Percentiles rank a stretch among this genome's conserved stretches.
Conservation (phyloP, 2,329 filamentous ascomycete species). For the Clarireedia monteithiana region DNA sequence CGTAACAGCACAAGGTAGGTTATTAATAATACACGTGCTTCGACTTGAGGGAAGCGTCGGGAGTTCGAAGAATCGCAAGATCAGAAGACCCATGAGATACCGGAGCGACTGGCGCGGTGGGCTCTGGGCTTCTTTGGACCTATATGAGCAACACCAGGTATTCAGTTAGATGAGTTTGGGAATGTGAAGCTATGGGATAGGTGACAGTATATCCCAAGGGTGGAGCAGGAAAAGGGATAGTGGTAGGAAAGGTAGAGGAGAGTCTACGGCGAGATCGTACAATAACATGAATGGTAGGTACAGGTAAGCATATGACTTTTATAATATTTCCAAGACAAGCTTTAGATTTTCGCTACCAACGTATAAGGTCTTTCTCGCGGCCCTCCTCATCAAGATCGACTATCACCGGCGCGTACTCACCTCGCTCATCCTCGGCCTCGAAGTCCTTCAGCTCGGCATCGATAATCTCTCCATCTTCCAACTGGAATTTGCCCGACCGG, state of each 20-base stretch:
- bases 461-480: conserved; percentile 44
- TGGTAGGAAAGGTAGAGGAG: background rate
- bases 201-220: too few species aligned
- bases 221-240: background rate
- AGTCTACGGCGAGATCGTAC: background rate
- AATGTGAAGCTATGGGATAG: background rate
- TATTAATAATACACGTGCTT: background rate
- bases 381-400: conserved; percentile 29
- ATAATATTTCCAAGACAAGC: background rate
- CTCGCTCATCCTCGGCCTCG: conserved; percentile 41
- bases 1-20: background rate
- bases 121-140: conserved; percentile 3
- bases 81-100: conserved; percentile 4
- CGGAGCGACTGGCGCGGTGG: conserved; percentile 2
- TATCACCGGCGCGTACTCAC: conserved; percentile 29
- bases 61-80: background rate
- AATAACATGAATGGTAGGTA: background rate
- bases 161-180: background rate
- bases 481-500: conserved; percentile 39
- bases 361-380: conserved; percentile 27
- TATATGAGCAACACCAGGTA: conserved; percentile 1
- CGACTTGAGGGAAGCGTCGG: background rate
- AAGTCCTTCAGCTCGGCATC: conserved; percentile 42
- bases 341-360: conserved; percentile 15
- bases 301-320: background rate